Percentiles rank a stretch among this genome's conserved stretches.
Evolutionary conservation across 1,139 yeast genomes (phyloP).

Genomic region (Maudiozyma humilis): DNA sequence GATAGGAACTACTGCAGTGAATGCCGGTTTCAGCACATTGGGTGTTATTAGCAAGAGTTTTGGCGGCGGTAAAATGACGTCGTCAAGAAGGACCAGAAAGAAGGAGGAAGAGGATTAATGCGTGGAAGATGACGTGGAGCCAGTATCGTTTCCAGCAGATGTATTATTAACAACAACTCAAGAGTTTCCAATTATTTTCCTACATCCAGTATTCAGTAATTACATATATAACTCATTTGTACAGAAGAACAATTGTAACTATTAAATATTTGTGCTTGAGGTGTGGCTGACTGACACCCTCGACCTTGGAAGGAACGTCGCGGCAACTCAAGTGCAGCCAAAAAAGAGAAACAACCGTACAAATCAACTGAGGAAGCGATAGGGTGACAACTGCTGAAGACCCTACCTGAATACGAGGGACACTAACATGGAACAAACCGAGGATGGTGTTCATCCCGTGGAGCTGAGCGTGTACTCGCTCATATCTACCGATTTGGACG

Average conservation of each 20-base stretch:
- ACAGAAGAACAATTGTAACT: not conserved
- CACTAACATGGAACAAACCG: not conserved
- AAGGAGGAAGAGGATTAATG: constrained; percentile 3
- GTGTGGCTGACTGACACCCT: not conserved
- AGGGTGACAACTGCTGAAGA: too few species aligned
- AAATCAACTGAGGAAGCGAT: too few species aligned
- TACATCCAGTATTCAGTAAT: too few species aligned
- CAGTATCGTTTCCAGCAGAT: too few species aligned
- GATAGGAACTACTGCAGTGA: constrained; percentile 34
- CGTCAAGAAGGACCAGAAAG: not conserved
- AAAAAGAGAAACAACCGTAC: not conserved
- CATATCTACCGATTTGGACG: constrained; percentile 27
- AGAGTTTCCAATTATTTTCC: too few species aligned
- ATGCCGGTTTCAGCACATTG: constrained; percentile 36
- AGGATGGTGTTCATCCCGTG: constrained; percentile 25
- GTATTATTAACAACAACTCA: too few species aligned
- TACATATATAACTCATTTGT: too few species aligned
- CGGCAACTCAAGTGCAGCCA: not conserved
- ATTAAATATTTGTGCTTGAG: not conserved
- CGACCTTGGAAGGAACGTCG: too few species aligned
- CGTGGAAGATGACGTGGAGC: not conserved
- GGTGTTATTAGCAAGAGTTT: constrained; percentile 30
- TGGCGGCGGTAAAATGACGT: constrained; percentile 29
- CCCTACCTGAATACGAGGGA: not conserved
- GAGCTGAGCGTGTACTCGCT: constrained; percentile 29